phyloP scores from a whole-genome alignment of 2,329 filamentous ascomycete genomes.

The Trichoderma arundinaceum region DNA sequence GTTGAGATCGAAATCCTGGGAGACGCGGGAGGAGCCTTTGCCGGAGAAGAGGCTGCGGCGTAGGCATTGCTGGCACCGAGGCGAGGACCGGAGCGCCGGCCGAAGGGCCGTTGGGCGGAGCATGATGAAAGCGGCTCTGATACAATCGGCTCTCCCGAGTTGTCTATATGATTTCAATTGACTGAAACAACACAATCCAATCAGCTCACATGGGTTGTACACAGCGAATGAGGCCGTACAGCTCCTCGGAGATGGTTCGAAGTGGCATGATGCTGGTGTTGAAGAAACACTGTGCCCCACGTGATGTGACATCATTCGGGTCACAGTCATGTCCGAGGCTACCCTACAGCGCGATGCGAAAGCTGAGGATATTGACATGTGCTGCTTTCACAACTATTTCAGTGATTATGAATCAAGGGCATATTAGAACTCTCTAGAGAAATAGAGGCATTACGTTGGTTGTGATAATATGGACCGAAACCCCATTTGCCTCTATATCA shows the following conservation, averaged over 20 bases:
- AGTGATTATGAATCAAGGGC: not conserved
- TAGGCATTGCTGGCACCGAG: slow-evolving; percentile 23
- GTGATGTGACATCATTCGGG: slow-evolving; percentile 33
- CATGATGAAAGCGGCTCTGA: slow-evolving; percentile 35
- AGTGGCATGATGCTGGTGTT: slow-evolving; percentile 25
- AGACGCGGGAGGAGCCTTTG: slow-evolving; percentile 43
- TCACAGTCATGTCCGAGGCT: not conserved
- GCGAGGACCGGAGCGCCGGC: slow-evolving; percentile 37
- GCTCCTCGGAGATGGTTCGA: not conserved
- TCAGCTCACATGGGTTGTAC: not conserved
- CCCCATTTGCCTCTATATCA: too few species aligned
- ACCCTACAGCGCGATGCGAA: slow-evolving; percentile 4
- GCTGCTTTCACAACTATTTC: too few species aligned
- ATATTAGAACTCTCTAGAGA: too few species aligned
- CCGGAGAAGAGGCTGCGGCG: slow-evolving; percentile 42
- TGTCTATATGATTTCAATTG: not conserved
- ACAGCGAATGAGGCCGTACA: not conserved
- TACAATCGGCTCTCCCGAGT: too few species aligned
- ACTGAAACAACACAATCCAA: not conserved
- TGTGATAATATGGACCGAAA: too few species aligned
- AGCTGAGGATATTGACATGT: not conserved
- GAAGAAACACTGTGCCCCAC: slow-evolving; percentile 25
- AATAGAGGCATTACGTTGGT: too few species aligned
- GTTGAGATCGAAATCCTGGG: slow-evolving; percentile 58
- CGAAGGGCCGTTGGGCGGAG: slow-evolving; percentile 40